Base-by-base conservation (phyloP, 208 protist genomes). In the Kentomonas sorsogonicus region DNA sequence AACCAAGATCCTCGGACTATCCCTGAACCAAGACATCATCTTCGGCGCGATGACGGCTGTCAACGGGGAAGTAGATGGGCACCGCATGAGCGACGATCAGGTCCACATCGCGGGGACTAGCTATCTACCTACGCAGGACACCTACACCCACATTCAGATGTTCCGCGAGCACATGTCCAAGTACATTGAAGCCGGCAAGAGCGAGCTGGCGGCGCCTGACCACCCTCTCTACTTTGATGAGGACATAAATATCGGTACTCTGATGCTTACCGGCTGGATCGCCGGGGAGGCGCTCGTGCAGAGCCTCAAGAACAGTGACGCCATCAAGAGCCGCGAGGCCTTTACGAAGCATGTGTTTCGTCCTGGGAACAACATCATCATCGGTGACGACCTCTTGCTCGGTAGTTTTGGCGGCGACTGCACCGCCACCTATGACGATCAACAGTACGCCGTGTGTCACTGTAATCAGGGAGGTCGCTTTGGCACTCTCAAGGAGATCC, bases 361-460 rank as follows among this genome's bases (percentile, higher is more conserved):
- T 1, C 82, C n/a, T n/a, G n/a, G 85, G 51, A 71, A 75, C 26
- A 67, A 74, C 20, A 83, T 79, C 61, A 43, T 80, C n/a, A 47
- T 85, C 16, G 68, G 56, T 25, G 63, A 60, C 13, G 77, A 85
- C 66, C 57, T 71, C 47, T 44, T 89, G 22, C 25, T 83, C 23
- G 82, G 77, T 33, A 69, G 81, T 55, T 89, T 70, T 60, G 77
- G 82, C 44, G 77, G 63, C n/a, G 18, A 18, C 33, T 71, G 67
- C 44, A n/a, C n/a, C n/a, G n/a, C n/a, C n/a, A 26, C 27, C 34
- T 2, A 15, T 0, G 48, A 29, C 7, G 26, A 15, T 3, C 16
- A 22, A 13, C 54, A 74, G 18, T 71, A 66, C 11, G 74, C 65
- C 13, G 61, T 73, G 33, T 77, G 59, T 55, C 5, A 41, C 7